Conservation (phyloP, 805 yeast genomes). For the Yarrowia deformans region DNA sequence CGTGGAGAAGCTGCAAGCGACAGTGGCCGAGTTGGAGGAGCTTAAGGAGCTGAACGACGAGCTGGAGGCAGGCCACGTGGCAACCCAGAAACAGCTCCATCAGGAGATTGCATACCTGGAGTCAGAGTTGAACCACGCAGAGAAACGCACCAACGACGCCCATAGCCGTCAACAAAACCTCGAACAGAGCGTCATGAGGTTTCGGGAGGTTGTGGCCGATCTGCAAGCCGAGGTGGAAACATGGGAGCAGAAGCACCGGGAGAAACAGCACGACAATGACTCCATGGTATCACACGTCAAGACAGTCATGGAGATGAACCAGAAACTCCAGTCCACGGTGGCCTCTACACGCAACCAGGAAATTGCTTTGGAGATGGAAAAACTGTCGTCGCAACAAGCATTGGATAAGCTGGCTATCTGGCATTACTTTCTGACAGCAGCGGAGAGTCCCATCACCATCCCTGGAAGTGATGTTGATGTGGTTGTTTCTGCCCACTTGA, state of each 20-base stretch:
- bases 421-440: conserved; percentile 44
- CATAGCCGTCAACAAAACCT: conserved; percentile 49
- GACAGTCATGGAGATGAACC: conserved; percentile 44
- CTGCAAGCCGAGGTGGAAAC: conserved; percentile 46
- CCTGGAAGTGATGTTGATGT: conserved; percentile 35
- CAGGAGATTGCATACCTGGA: conserved; percentile 51
- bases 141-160: conserved; percentile 44
- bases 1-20: conserved; percentile 52
- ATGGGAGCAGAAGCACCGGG: conserved; percentile 41
- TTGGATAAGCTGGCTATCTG: conserved; percentile 46
- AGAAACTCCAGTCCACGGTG: conserved; percentile 43
- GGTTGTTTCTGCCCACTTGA: conserved; percentile 30
- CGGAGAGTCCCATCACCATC: conserved; percentile 20
- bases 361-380: conserved; percentile 46
- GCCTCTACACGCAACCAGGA: conserved; percentile 41
- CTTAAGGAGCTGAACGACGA: conserved; percentile 61
- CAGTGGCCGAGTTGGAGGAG: conserved; percentile 61
- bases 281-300: conserved; percentile 41
- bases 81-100: conserved; percentile 55
- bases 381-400: conserved; percentile 46
- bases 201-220: conserved; percentile 46
- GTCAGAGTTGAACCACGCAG: conserved; percentile 41
- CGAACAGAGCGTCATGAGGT: conserved; percentile 49
- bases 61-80: conserved; percentile 57
- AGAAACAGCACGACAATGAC: conserved; percentile 38